These are phyloP conservation scores for Cryphonectria nitschkei DNA, from an alignment of 2,329 filamentous ascomycete species.

Conservation along the genomic window DNA sequence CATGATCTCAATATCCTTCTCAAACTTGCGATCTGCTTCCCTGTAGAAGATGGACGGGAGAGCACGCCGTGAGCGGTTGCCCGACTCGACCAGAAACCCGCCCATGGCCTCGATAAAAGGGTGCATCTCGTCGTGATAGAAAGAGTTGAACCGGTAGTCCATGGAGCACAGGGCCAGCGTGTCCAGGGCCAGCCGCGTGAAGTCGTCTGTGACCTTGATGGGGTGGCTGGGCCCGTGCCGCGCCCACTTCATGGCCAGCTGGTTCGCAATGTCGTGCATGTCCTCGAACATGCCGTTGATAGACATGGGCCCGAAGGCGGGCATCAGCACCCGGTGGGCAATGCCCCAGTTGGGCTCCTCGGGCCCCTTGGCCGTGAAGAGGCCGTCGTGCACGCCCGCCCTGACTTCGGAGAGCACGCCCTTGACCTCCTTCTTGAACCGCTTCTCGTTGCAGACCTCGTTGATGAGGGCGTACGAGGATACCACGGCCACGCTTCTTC, in stretches of 20 bases:
- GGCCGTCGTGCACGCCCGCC: slow-evolving; percentile 62
- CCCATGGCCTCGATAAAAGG: slow-evolving; percentile 72
- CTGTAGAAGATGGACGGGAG: slow-evolving; percentile 54
- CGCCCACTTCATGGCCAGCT: slow-evolving; percentile 71
- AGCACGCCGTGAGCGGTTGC: slow-evolving; percentile 52
- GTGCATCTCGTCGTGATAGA: slow-evolving; percentile 70
- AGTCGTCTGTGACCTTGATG: slow-evolving; percentile 67
- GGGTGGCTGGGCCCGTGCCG: slow-evolving; percentile 60
- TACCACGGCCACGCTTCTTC: slow-evolving; percentile 23
- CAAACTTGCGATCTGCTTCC: slow-evolving; percentile 53
- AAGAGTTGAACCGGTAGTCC: slow-evolving; percentile 75
- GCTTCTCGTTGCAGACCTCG: slow-evolving; percentile 65
- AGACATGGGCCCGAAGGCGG: slow-evolving; percentile 70
- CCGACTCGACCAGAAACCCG: slow-evolving; percentile 62
- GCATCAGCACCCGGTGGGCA: slow-evolving; percentile 67
- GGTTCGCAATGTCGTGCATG: slow-evolving; percentile 69
- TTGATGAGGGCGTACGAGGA: slow-evolving; percentile 49
- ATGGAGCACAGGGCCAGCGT: slow-evolving; percentile 73
- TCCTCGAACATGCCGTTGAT: slow-evolving; percentile 72
- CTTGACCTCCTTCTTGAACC: slow-evolving; percentile 61
- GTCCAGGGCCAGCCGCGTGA: slow-evolving; percentile 74
- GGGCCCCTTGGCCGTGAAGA: slow-evolving; percentile 54
- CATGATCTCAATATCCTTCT: slow-evolving; percentile 58
- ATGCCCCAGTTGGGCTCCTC: slow-evolving; percentile 67
- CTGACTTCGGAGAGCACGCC: slow-evolving; percentile 58